These are phyloP conservation scores for Kodamaea laetipori DNA, from an alignment of 805 yeast genomes.

Conservation along the genomic window DNA sequence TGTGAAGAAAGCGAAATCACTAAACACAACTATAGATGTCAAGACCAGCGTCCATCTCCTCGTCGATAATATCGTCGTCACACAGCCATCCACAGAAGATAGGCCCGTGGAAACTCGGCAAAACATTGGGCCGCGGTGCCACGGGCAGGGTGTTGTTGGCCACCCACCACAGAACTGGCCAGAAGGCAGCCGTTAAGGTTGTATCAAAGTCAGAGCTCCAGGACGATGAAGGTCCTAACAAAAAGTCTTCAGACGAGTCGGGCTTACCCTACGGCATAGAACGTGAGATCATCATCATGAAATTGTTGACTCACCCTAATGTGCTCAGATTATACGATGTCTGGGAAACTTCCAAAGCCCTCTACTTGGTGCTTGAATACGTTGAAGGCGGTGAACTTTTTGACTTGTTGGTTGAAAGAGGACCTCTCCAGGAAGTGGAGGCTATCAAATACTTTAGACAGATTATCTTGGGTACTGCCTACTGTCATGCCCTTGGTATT, in stretches of 20 bases:
- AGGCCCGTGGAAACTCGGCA: slow-evolving; percentile 84
- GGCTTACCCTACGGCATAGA: slow-evolving; percentile 94
- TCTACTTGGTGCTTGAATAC: slow-evolving; percentile 76
- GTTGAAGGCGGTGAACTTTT: slow-evolving; percentile 89
- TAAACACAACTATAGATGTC: slow-evolving; percentile 33
- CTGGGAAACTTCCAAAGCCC: slow-evolving; percentile 94
- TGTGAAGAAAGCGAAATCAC: too few relatives aligned
- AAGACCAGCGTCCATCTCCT: slow-evolving; percentile 62
- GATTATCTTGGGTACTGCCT: slow-evolving; percentile 74
- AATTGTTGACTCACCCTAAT: slow-evolving; percentile 88
- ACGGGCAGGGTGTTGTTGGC: slow-evolving; percentile 80
- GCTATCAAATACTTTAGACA: slow-evolving; percentile 79
- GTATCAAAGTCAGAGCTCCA: slow-evolving; percentile 64
- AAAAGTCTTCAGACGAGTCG: slow-evolving; percentile 45
- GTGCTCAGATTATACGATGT: slow-evolving; percentile 93
- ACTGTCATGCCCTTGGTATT: slow-evolving; percentile 78
- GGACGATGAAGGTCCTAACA: slow-evolving; percentile 28
- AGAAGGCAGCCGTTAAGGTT: slow-evolving; percentile 80
- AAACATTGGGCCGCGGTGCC: slow-evolving; percentile 79
- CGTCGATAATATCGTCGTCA: slow-evolving; percentile 52
- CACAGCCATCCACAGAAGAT: slow-evolving; percentile 53
- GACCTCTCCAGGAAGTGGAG: slow-evolving; percentile 69
- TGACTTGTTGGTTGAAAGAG: slow-evolving; percentile 69
- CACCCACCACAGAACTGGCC: slow-evolving; percentile 67
- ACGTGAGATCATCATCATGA: slow-evolving; percentile 96